These are phyloP conservation scores for Sporothrix phasma DNA, from an alignment of 2,329 filamentous ascomycete species.

Conservation along the genomic window DNA sequence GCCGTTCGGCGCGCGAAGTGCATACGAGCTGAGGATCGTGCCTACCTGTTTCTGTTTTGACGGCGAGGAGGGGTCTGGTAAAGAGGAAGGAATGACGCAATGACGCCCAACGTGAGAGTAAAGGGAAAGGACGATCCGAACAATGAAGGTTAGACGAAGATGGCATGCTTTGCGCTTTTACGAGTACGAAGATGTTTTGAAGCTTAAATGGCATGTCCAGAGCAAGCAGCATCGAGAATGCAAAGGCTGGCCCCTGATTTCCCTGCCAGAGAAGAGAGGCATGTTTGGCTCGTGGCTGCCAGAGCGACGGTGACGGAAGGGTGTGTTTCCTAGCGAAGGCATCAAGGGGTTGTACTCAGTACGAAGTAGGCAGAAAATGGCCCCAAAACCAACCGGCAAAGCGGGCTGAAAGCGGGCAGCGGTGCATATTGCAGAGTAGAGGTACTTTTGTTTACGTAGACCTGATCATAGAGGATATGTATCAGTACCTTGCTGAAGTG, in stretches of 20 bases:
- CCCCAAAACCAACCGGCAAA: neutral
- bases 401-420: constrained; percentile 4
- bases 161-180: neutral
- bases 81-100: constrained; percentile 2
- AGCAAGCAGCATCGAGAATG: neutral
- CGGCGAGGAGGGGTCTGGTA: neutral
- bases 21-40: neutral
- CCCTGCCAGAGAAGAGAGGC: neutral
- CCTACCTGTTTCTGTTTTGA: neutral
- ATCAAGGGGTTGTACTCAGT: too few relatives aligned
- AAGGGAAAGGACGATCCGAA: neutral
- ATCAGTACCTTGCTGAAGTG: neutral
- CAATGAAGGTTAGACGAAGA: neutral
- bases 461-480: neutral
- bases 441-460: neutral
- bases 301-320: neutral
- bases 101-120: neutral
- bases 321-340: neutral
- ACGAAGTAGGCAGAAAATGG: neutral
- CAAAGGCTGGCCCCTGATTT: neutral
- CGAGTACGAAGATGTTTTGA: neutral
- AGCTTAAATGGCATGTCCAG: too few relatives aligned
- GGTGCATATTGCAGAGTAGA: neutral
- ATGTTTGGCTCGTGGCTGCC: constrained; percentile 1
- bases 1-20: neutral